phyloP scores from a whole-genome alignment of 2,329 filamentous ascomycete species.

The Botryotinia globosa region DNA sequence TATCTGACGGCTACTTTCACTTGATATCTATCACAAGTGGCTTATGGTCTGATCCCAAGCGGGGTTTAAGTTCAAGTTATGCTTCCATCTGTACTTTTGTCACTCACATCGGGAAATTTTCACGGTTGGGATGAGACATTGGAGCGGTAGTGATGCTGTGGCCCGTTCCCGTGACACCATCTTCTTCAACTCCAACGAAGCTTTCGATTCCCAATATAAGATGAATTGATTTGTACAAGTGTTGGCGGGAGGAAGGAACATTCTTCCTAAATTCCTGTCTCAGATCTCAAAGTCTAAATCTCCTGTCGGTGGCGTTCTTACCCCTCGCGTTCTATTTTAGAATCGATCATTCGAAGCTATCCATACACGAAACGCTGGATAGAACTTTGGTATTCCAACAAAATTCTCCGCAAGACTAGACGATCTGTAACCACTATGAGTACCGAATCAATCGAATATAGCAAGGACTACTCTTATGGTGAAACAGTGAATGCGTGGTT shows the following conservation, averaged over 20 bases:
- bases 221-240: background rate
- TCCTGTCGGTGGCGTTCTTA: conserved; percentile 13
- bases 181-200: background rate
- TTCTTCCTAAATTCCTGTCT: conserved; percentile 20
- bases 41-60: conserved; percentile 17
- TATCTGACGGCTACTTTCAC: background rate
- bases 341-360: conserved; percentile 9
- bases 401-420: conserved; percentile 15
- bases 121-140: conserved; percentile 21
- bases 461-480: conserved; percentile 14
- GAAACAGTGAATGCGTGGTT: conserved; percentile 14
- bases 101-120: conserved; percentile 15
- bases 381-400: conserved; percentile 5
- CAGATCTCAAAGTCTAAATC: conserved; percentile 15
- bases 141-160: conserved; percentile 17
- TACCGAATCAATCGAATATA: background rate
- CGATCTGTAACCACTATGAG: background rate
- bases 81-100: conserved; percentile 5
- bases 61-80: conserved; percentile 15
- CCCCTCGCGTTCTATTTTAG: conserved; percentile 2
- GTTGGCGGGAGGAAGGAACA: conserved; percentile 16
- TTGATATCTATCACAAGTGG: conserved; percentile 13
- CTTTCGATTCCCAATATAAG: background rate
- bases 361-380: conserved; percentile 3
- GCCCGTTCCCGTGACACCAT: conserved; percentile 13